Evolutionary conservation across 306 rosid species (phyloP).

Genomic region (Geum urbanum): DNA sequence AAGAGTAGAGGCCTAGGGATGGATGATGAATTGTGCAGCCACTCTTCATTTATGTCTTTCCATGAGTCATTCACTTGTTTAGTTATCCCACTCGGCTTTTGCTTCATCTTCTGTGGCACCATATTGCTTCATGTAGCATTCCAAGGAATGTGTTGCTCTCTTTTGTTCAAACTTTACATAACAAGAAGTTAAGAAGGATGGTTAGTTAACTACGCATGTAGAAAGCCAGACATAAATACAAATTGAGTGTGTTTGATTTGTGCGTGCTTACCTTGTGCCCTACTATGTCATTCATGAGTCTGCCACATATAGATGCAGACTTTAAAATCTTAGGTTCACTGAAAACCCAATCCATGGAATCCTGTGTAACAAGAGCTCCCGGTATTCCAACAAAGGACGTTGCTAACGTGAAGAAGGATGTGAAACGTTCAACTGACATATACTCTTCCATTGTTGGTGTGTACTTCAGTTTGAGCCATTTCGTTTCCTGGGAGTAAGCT

Average conservation of each 20-base stretch:
- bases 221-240: no score
- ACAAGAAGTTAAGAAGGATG: no score
- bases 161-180: neutral
- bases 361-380: constrained; percentile 12
- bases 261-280: neutral
- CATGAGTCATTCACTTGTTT: neutral
- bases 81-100: neutral
- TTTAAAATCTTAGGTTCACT: constrained; percentile 9
- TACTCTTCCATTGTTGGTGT: no score
- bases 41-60: neutral
- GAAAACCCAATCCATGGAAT: constrained; percentile 3
- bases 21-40: neutral
- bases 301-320: neutral
- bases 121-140: neutral
- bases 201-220: no score
- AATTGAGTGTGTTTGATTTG: no score
- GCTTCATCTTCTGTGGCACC: neutral
- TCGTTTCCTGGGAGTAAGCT: no score
- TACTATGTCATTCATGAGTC: constrained; percentile 9
- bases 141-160: neutral
- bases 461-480: no score
- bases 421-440: no score
- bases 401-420: no score
- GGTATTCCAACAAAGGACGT: constrained; percentile 12
- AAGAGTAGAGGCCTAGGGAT: neutral